These are phyloP conservation scores for Termitomyces sp. DNA, from an alignment of 768 basidiomycete genomes.

Conservation along the genomic window DNA sequence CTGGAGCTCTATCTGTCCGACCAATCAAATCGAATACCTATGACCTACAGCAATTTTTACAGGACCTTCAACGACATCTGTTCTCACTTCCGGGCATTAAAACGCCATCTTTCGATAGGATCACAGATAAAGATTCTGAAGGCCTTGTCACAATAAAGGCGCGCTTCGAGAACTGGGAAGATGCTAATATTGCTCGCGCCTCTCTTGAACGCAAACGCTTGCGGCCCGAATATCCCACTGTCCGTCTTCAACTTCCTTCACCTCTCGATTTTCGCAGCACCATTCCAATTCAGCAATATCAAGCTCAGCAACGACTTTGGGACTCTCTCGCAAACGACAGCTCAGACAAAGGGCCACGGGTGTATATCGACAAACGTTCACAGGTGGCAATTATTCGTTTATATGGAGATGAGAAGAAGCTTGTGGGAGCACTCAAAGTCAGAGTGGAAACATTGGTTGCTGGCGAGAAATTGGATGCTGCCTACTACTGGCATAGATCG, in stretches of 20 bases:
- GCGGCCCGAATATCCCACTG: conserved; percentile 20
- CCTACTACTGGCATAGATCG: conserved; percentile 45
- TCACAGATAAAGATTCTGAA: conserved; percentile 17
- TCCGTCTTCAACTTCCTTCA: conserved; percentile 38
- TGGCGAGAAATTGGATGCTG: conserved; percentile 39
- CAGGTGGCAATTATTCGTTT: conserved; percentile 33
- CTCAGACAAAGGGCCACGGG: conserved; percentile 28
- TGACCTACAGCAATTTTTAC: conserved; percentile 15
- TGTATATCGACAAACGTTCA: conserved; percentile 19
- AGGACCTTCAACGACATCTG: conserved; percentile 19
- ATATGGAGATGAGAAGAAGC: conserved; percentile 46
- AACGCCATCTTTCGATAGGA: conserved; percentile 21
- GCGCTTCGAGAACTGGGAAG: conserved; percentile 44
- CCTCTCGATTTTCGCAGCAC: conserved; percentile 46
- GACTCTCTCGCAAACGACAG: conserved; percentile 31
- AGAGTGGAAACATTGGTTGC: conserved; percentile 48
- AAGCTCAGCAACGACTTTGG: conserved; percentile 46
- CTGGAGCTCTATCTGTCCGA: conserved; percentile 20
- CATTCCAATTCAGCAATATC: conserved; percentile 43
- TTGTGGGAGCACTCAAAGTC: conserved; percentile 52
- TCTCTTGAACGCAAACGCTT: conserved; percentile 27
- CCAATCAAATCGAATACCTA: conserved; percentile 17
- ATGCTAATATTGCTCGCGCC: conserved; percentile 33
- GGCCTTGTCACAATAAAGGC: conserved; percentile 31
- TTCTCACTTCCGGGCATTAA: conserved; percentile 12